Conservation (phyloP, 1,139 yeast species). For the Nakaseomyces glabratus region DNA sequence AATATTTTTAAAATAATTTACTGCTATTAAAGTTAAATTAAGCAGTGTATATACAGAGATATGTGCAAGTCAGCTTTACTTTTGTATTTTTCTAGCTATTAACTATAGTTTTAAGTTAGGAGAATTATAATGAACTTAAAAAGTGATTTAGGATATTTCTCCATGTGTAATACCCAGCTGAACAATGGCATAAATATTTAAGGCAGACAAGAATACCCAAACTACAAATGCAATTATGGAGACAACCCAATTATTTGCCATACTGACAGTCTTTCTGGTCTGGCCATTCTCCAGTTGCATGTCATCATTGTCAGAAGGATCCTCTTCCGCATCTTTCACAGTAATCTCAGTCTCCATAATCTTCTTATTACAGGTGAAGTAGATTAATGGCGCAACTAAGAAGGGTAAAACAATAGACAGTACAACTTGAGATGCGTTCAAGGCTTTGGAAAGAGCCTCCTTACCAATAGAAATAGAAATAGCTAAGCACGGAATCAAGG, state of each 20-base stretch:
- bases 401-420: slow-evolving; percentile 65
- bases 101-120: too few relatives aligned
- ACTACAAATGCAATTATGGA: slow-evolving; percentile 39
- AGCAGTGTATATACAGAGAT: too few relatives aligned
- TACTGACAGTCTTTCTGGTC: slow-evolving; percentile 34
- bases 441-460: slow-evolving; percentile 51
- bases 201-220: slow-evolving; percentile 57
- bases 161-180: slow-evolving; percentile 33
- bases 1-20: too few relatives aligned
- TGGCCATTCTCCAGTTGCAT: slow-evolving; percentile 12
- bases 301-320: slow-evolving; percentile 4
- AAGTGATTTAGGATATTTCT: slow-evolving; percentile 15
- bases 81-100: too few relatives aligned
- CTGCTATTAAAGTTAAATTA: too few relatives aligned
- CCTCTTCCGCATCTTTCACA: slow-evolving; percentile 13
- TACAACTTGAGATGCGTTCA: slow-evolving; percentile 71
- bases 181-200: slow-evolving; percentile 64
- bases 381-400: slow-evolving; percentile 68
- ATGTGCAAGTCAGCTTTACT: too few relatives aligned
- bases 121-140: too few relatives aligned
- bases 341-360: slow-evolving; percentile 48
- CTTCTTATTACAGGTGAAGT: slow-evolving; percentile 55
- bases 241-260: slow-evolving; percentile 56
- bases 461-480: slow-evolving; percentile 50
- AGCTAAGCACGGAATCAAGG: slow-evolving; percentile 62